A percentile compares a stretch with the other conserved stretches of the same genome.
Conservation (phyloP, 2,329 filamentous ascomycete genomes). For the Verticillium isaacii region DNA sequence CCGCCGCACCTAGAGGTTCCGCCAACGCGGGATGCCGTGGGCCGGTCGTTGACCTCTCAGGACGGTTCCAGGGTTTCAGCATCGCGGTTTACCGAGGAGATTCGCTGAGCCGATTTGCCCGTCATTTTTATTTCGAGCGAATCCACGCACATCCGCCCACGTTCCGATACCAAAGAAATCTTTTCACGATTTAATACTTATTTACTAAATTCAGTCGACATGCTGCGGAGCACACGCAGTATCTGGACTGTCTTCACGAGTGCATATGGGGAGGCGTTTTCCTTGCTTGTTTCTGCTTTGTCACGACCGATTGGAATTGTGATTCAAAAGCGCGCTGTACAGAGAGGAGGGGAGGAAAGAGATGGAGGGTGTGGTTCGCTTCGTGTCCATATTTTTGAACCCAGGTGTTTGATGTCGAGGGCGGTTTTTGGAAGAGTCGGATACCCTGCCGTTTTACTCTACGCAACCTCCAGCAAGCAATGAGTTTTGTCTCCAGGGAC, state of each 20-base stretch:
- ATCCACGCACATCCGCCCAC: neutral
- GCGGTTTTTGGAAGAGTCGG: neutral
- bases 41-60: slow-evolving; percentile 29
- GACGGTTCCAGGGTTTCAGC: slow-evolving; percentile 25
- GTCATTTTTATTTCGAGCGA: neutral
- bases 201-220: neutral
- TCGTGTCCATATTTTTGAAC: neutral
- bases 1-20: slow-evolving; percentile 18
- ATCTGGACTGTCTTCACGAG: neutral
- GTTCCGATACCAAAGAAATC: neutral
- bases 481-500: neutral
- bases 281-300: neutral
- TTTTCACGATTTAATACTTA: neutral
- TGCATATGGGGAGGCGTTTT: slow-evolving; percentile 3
- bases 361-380: neutral
- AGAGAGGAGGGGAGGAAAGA: neutral
- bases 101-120: slow-evolving; percentile 11
- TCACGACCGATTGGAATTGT: neutral
- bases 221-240: neutral
- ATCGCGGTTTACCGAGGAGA: slow-evolving; percentile 36
- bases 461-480: neutral
- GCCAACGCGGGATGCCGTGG: slow-evolving; percentile 27
- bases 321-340: neutral
- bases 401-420: neutral
- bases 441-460: neutral